A percentile compares a stretch with the other conserved stretches of the same genome.
Evolutionary conservation across 2,329 filamentous ascomycete genomes (phyloP).

Genomic region (Monosporascus ibericus): DNA sequence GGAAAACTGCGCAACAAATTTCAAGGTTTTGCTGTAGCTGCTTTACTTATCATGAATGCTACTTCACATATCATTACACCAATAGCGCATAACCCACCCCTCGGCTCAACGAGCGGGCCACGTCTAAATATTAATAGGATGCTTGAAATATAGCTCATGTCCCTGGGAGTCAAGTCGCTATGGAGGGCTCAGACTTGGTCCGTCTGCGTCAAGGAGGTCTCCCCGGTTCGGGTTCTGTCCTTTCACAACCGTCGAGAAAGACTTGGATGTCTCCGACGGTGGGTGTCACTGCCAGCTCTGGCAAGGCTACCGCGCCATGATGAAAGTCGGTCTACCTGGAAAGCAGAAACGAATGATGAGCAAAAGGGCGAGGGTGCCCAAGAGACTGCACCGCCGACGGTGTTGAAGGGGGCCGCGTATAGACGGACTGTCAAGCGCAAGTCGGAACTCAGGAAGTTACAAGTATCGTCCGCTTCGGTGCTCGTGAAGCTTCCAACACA

Average conservation of each 20-base stretch:
- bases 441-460: background rate
- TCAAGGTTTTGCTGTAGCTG: no score
- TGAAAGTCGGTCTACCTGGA: background rate
- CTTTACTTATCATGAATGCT: no score
- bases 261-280: background rate
- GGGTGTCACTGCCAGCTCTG: background rate
- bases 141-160: constrained; percentile 25
- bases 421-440: constrained; percentile 9
- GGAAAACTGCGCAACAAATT: no score
- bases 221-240: constrained; percentile 12
- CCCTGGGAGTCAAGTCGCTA: constrained; percentile 23
- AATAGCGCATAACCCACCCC: background rate
- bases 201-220: constrained; percentile 17
- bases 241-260: no score
- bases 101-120: background rate
- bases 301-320: no score
- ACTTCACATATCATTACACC: no score
- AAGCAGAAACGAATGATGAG: background rate
- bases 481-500: constrained; percentile 9
- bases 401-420: constrained; percentile 2
- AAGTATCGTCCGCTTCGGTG: background rate
- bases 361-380: background rate
- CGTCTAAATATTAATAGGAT: constrained; percentile 13
- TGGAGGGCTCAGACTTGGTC: constrained; percentile 22
- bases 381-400: background rate